Evolutionary conservation across 306 rosid genomes (phyloP), one percentile per base, ranked within the genome.

Genomic region (Prunus dulcis): DNA sequence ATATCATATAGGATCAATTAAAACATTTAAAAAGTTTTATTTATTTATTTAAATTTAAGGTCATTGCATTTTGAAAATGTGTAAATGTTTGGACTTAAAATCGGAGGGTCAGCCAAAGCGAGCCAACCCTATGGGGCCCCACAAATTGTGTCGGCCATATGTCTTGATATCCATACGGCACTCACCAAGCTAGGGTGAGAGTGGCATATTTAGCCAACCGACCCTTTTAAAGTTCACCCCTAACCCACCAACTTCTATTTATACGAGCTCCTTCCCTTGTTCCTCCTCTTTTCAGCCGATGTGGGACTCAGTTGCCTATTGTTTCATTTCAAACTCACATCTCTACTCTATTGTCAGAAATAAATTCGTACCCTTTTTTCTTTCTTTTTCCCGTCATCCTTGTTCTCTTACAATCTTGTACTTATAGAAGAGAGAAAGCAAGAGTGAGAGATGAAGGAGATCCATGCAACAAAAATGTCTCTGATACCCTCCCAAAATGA

Each of bases 121-220:
- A 69, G 88, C 93, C 93, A 87, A 90, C 89, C 90, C 92, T 88
- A 1, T 60, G 0, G 2, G 7, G 2, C 86, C n/a, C 83, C 86
- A 93, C 18, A 91, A 93, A 90, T 89, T 83, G 78, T 50, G 96
- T 85, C 91, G 81, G 96, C 96, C 98, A 91, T 91, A 91, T 84
- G 95, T 88, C 95, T 91, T 84, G 96, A 89, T 89, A 49, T 82
- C 92, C 97, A 89, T 91, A 87, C 90, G 87, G 93, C 91, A 85
- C 93, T 51, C 88, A 41, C 90, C 92, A 1, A 0, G 0, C 80
- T 0, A 41, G 84, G 85, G 80, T 55, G 75, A 88, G 91, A 73
- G 85, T 60, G 92, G 97, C 98, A 91, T 77, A 93, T 10, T 88
- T 89, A 88, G 97, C 96, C 96, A 87, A 82, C 92, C 80, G 92